Base-by-base conservation (phyloP, 2,329 filamentous ascomycete species). In the Paecilomyces sp. region DNA sequence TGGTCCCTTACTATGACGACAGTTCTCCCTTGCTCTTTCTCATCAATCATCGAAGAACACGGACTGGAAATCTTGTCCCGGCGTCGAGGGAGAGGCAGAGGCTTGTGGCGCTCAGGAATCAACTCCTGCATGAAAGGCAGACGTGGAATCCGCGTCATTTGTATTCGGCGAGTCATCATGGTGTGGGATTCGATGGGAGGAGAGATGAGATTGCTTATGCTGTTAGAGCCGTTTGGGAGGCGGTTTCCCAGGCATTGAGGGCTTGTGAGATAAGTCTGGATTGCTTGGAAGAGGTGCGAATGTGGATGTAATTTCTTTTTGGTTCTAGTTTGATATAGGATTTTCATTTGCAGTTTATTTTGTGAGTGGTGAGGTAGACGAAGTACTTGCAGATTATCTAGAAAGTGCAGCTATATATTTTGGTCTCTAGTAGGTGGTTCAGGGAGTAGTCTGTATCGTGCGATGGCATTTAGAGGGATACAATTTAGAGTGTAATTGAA, bases 121-220 rank as follows among this genome's bases (percentile, higher is more conserved):
- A 62, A 34, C 31, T 65, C 11, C n/a, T 47, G 3, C 58, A 58
- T 33, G 63, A 65, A 52, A 63, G 61, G 47, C 47, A 50, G 31
- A 59, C 58, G 57, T 65, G 63, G 63, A 62, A 65, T 61, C 61
- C 58, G 2, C 60, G 63, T 55, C 58, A 58, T 28, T 30, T 57
- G 15, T 11, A 55, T 25, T 9, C 41, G n/a, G 31, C 15, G 55
- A 33, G 4, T 12, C 7, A 9, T 52, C 4, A 22, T n/a, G 15
- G 28, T n/a, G 15, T 22, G 34, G n/a, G 50, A 15, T 34, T 28
- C 50, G 9, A 36, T 36, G 18, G 36, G 56, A 11, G 36, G 58
- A 55, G 56, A 63, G 41, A 53, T 22, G 41, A 47, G 60, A 63
- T 28, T 15, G 24, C 3, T 25, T 60, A 63, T n/a, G 47, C 52